Base-by-base conservation (phyloP, 2,329 filamentous ascomycete genomes). In the Mollisiaceae sp. region DNA sequence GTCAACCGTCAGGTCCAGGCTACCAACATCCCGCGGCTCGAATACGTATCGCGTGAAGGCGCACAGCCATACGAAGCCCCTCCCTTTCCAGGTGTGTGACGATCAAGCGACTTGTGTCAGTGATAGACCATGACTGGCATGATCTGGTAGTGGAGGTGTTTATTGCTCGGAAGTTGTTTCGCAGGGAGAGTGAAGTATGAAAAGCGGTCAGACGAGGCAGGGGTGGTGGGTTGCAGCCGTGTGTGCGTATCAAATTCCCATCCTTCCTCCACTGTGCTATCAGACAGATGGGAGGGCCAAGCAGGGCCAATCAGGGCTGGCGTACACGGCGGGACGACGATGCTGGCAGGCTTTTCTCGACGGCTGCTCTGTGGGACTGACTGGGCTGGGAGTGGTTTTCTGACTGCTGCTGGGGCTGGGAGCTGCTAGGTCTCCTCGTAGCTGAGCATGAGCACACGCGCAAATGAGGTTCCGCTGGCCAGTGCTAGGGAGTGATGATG, bases 1-100 rank as follows among this genome's bases (percentile, higher is more conserved):
- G 68, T 64, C 67, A 71, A 69, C 67, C 65, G 67, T 71, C 67
- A 67, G 65, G 69, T 65, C 69, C 63, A 70, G 68, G 66, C 68
- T 65, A 60, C 63, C 62, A 65, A 58, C 70, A 70, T 71, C 66
- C 68, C 70, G 70, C 70, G 69, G 71, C 67, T 72, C 69, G 50
- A 70, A 67, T 67, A 67, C 67, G 67, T 71, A 66, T 67, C 56
- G 65, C 50, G 55, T 64, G 61, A 67, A 68, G 62, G 64, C 58
- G 58, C 55, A 65, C 61, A 59, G 58, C 57, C 54, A 60, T 58
- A 61, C 43, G 64, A 66, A 65, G 50, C 60, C 59, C 14, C 50
- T 35, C 45, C 22, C 12, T 6, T 32, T 32, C 27, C 20, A 47
- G 68, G 70, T 67, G 72, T 71, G 72, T 24, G 66, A 64, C 57